These are phyloP conservation scores for Globisporangium lucens DNA, from an alignment of 352 stramenopile species.

Conservation along the genomic window DNA sequence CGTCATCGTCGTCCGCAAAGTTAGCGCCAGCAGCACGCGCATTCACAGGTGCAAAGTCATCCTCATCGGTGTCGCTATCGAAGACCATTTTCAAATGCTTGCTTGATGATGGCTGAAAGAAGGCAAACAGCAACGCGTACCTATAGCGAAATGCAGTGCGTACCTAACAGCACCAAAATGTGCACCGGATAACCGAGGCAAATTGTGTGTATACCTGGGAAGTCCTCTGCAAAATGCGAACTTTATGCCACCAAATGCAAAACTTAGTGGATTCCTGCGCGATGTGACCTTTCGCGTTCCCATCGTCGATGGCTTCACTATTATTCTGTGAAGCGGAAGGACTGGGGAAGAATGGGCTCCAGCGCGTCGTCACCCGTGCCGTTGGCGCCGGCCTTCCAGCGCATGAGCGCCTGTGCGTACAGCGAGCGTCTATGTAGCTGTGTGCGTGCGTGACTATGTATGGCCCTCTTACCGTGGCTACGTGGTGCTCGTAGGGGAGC, in stretches of 20 bases:
- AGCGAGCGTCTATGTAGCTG: not conserved
- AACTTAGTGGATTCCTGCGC: not conserved
- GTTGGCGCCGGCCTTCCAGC: slow-evolving; percentile 45
- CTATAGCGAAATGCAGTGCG: not conserved
- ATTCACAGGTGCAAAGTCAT: not conserved
- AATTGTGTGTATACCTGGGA: not conserved
- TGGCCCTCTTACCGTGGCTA: too few relatives aligned
- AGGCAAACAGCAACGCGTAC: not conserved
- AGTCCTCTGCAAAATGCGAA: not conserved
- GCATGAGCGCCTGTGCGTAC: slow-evolving; percentile 46
- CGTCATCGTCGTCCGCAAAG: not conserved
- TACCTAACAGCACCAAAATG: not conserved
- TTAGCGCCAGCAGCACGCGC: too few relatives aligned
- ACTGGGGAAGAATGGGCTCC: slow-evolving; percentile 36
- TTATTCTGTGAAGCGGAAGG: not conserved
- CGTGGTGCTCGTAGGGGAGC: slow-evolving; percentile 31
- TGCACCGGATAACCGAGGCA: not conserved
- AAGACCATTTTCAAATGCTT: not conserved
- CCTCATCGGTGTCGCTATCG: slow-evolving; percentile 9
- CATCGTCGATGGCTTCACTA: not conserved
- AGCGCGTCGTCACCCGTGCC: slow-evolving; percentile 37
- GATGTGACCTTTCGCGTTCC: slow-evolving; percentile 5
- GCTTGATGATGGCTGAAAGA: not conserved
- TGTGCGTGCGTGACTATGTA: too few relatives aligned
- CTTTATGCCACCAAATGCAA: not conserved